Percentiles rank a stretch among this genome's conserved stretches.
Conservation (phyloP, 2,329 filamentous ascomycete species). For the Phyllosticta ampelicida region DNA sequence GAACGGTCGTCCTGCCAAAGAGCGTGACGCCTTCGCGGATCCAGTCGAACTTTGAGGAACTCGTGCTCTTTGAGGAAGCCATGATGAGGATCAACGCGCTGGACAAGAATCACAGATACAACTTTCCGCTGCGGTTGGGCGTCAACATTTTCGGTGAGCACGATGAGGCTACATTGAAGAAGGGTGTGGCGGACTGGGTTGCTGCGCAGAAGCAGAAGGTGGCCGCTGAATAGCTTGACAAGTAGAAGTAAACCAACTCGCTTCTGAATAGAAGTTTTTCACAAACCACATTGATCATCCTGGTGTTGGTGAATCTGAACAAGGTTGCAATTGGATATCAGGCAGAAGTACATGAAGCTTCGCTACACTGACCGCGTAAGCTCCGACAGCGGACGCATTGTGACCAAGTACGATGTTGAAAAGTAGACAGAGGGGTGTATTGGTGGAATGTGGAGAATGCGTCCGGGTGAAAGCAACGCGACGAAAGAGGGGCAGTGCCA, state of each 20-base stretch:
- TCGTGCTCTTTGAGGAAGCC: constrained; percentile 21
- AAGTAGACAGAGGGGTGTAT: neutral
- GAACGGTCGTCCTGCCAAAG: constrained; percentile 75
- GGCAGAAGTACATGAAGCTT: too few species aligned
- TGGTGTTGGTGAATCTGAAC: too few species aligned
- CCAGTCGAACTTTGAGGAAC: constrained; percentile 23
- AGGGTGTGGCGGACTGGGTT: constrained; percentile 27
- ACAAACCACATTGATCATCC: too few species aligned
- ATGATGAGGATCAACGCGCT: constrained; percentile 26
- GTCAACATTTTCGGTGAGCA: constrained; percentile 9
- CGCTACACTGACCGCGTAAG: neutral
- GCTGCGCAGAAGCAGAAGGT: constrained; percentile 20
- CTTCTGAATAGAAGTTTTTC: too few species aligned
- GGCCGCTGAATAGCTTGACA: neutral
- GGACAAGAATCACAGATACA: constrained; percentile 23
- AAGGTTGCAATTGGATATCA: too few species aligned
- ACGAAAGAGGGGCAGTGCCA: neutral
- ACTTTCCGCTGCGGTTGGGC: constrained; percentile 13
- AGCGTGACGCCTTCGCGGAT: constrained; percentile 21
- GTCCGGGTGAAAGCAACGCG: neutral
- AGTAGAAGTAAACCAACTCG: neutral
- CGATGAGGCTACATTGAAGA: constrained; percentile 12
- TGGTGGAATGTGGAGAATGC: neutral
- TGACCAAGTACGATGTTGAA: neutral
- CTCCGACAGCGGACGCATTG: neutral